These are phyloP conservation scores for Ophiocordyceps camponoti-leonardi DNA, from an alignment of 2,329 filamentous ascomycete species.

Conservation along the genomic window DNA sequence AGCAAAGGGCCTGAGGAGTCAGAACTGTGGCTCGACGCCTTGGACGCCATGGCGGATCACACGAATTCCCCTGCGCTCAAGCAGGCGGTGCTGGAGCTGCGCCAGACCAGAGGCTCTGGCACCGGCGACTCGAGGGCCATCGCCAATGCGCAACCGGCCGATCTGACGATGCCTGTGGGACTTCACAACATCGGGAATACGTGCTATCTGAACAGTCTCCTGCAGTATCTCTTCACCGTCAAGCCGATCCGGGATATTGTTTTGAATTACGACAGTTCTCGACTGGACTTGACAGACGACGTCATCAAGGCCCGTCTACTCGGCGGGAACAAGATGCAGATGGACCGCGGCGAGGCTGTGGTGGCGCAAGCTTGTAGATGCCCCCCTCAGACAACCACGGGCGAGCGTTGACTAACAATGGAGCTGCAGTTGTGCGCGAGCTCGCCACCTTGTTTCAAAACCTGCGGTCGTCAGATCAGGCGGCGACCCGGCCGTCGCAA, in stretches of 20 bases:
- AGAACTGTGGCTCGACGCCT: conserved; percentile 15
- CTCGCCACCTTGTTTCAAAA: conserved; percentile 52
- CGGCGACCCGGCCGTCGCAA: conserved; percentile 53
- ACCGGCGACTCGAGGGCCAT: conserved; percentile 1
- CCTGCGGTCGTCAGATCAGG: conserved; percentile 45
- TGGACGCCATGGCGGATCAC: conserved; percentile 17
- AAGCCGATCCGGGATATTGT: conserved; percentile 67
- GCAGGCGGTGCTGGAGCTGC: conserved; percentile 10
- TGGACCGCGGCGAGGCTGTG: conserved; percentile 39
- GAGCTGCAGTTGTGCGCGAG: conserved; percentile 51
- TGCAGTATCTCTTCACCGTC: conserved; percentile 90
- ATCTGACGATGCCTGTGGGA: conserved; percentile 57
- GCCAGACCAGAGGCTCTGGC: conserved; percentile 3
- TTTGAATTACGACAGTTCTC: conserved; percentile 53
- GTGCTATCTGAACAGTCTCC: conserved; percentile 89
- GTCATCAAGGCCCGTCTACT: conserved; percentile 51
- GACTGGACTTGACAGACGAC: conserved; percentile 48
- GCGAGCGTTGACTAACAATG: not conserved
- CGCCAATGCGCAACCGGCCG: conserved; percentile 5
- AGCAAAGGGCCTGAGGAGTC: conserved; percentile 12
- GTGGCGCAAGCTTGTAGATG: conserved; percentile 57
- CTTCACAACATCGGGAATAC: conserved; percentile 92
- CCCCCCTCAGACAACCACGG: not conserved
- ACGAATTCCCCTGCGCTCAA: conserved; percentile 7
- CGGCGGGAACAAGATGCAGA: conserved; percentile 42